Percentiles rank a stretch among this genome's conserved stretches.
These are phyloP conservation scores for Lactarius akahatsu DNA, from an alignment of 768 basidiomycete species.

Conservation along the genomic window DNA sequence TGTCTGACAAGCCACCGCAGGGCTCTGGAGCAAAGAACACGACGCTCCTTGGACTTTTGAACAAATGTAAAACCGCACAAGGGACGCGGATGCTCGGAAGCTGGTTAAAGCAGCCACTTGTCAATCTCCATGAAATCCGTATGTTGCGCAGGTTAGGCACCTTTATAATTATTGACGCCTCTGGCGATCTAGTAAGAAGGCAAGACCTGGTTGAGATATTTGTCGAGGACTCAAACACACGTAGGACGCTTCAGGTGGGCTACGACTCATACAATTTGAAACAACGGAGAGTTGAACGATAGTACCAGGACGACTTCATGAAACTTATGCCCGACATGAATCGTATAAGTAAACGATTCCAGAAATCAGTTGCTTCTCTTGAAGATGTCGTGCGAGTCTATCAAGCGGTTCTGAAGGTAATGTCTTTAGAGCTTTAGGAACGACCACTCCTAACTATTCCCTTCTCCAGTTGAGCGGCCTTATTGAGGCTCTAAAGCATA, in stretches of 20 bases:
- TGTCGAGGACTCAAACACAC: constrained; percentile 70
- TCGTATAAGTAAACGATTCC: constrained; percentile 88
- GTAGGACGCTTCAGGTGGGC: constrained; percentile 70
- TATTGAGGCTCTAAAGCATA: constrained; percentile 57
- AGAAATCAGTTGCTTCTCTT: constrained; percentile 75
- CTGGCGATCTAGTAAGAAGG: constrained; percentile 58
- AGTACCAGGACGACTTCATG: constrained; percentile 74
- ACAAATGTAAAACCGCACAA: constrained; percentile 96
- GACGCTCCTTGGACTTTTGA: constrained; percentile 84
- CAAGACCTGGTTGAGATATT: constrained; percentile 88
- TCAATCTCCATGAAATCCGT: constrained; percentile 94
- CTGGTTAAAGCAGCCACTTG: constrained; percentile 95
- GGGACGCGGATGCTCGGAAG: constrained; percentile 82
- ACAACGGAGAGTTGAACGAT: background rate
- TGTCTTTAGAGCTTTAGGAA: background rate
- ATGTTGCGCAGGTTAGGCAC: constrained; percentile 32
- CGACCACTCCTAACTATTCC: background rate
- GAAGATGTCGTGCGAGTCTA: constrained; percentile 97
- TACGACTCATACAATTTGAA: background rate
- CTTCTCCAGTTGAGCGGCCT: constrained; percentile 67
- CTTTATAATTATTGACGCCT: constrained; percentile 7
- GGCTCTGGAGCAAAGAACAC: constrained; percentile 73
- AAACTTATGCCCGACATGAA: constrained; percentile 93
- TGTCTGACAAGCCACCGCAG: constrained; percentile 33
- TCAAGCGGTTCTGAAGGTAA: constrained; percentile 84